These are phyloP conservation scores for Syzygium aqueum DNA, from an alignment of 345 rosid genomes.

Conservation along the genomic window DNA sequence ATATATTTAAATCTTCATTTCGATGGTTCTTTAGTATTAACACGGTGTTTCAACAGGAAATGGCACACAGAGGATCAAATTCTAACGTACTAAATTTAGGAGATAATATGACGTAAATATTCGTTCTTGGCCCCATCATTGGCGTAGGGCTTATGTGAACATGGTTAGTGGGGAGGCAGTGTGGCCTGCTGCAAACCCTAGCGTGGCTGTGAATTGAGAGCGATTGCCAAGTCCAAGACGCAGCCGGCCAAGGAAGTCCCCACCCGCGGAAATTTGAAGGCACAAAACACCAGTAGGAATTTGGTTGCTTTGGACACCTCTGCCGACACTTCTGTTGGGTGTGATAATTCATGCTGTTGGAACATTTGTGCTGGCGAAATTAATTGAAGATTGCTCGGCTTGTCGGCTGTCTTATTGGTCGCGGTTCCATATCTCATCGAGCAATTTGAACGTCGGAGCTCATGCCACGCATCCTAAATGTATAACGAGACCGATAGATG, in stretches of 20 bases:
- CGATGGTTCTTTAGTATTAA: neutral
- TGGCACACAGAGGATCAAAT: neutral
- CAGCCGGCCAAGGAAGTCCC: neutral
- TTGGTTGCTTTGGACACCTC: neutral
- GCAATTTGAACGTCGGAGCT: neutral
- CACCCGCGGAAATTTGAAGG: neutral
- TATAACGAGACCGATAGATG: neutral
- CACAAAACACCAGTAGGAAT: neutral
- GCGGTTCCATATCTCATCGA: neutral
- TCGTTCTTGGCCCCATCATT: neutral
- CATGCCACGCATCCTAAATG: neutral
- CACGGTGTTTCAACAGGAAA: neutral
- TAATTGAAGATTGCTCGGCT: neutral
- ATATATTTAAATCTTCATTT: neutral
- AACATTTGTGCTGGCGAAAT: neutral
- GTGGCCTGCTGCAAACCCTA: neutral
- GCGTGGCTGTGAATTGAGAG: neutral
- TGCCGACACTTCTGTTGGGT: neutral
- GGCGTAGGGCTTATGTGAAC: neutral
- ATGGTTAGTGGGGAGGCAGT: neutral
- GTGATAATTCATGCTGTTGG: neutral
- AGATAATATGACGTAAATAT: neutral
- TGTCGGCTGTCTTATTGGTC: neutral
- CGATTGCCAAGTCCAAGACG: neutral
- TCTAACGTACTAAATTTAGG: neutral